Evolutionary conservation across 202 grass and related monocot species (phyloP).

Genomic region (Cymbopogon flexuosus): DNA sequence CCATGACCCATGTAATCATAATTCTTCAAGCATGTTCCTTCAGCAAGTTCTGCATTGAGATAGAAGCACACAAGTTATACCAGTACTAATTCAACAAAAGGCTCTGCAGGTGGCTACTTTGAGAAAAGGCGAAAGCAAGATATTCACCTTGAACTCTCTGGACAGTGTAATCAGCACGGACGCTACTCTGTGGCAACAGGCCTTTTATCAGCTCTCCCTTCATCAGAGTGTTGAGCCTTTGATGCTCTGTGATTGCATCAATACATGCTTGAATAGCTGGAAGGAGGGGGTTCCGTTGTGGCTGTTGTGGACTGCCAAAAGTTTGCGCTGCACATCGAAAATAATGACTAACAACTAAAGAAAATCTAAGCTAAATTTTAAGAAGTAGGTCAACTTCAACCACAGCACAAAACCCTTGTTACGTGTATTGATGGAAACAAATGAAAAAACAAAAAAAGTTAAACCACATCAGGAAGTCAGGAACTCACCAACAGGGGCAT

Average conservation of each 20-base stretch:
- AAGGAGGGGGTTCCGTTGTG: slow-evolving; percentile 51
- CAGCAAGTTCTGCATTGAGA: slow-evolving; percentile 64
- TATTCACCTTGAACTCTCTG: slow-evolving; percentile 74
- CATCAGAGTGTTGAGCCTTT: slow-evolving; percentile 88
- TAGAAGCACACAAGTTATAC: slow-evolving; percentile 16
- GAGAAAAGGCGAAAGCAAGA: background rate
- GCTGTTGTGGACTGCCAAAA: slow-evolving; percentile 58
- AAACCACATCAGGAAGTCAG: slow-evolving; percentile 24
- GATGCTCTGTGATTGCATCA: slow-evolving; percentile 94
- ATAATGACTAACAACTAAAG: slow-evolving; percentile 16
- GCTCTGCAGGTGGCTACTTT: background rate
- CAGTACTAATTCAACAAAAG: background rate
- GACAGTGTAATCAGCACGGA: slow-evolving; percentile 86
- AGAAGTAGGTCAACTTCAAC: slow-evolving; percentile 3
- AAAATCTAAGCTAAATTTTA: slow-evolving; percentile 11
- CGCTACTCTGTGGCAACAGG: slow-evolving; percentile 69
- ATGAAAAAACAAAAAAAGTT: background rate
- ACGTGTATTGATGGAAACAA: background rate
- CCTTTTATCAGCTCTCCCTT: slow-evolving; percentile 97
- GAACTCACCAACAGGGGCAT: slow-evolving; percentile 57
- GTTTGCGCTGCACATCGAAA: slow-evolving; percentile 48
- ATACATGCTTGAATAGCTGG: slow-evolving; percentile 78
- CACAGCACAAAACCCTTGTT: background rate
- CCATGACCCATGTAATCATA: slow-evolving; percentile 76
- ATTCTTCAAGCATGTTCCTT: slow-evolving; percentile 93